Conservation (phyloP, 768 basidiomycete genomes). For the Cystoderma amianthinum region DNA sequence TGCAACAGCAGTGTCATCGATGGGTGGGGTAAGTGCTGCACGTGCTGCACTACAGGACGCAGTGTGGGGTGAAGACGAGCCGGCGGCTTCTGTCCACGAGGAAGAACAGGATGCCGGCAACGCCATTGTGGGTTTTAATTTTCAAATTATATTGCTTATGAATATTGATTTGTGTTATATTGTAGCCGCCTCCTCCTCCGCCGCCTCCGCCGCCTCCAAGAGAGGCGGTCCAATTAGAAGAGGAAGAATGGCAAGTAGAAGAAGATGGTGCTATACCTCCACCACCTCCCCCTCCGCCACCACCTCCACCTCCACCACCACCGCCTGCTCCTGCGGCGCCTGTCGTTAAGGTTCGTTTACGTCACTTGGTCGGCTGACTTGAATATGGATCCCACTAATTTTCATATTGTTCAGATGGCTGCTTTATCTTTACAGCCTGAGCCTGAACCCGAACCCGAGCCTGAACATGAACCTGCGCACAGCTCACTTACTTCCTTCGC, state of each 20-base stretch:
- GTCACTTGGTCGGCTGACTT: no score
- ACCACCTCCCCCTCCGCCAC: constrained; percentile 34
- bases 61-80: constrained; percentile 20
- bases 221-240: constrained; percentile 19
- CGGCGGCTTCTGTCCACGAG: constrained; percentile 9
- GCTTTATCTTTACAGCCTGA: constrained; percentile 23
- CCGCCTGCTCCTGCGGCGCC: constrained; percentile 44
- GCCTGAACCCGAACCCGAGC: constrained; percentile 32
- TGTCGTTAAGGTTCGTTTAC: constrained; percentile 25
- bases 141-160: constrained; percentile 1
- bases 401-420: constrained; percentile 24
- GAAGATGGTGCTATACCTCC: constrained; percentile 25
- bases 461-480: no score
- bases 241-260: no score
- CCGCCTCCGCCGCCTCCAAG: constrained; percentile 30
- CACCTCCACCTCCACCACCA: constrained; percentile 44
- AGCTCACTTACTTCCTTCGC: constrained; percentile 23
- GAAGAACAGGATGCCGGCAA: constrained; percentile 20
- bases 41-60: constrained; percentile 22
- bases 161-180: constrained; percentile 16
- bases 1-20: constrained; percentile 22
- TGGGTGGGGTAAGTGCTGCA: constrained; percentile 9
- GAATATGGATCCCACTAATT: no score
- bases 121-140: constrained; percentile 16
- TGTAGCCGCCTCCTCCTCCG: constrained; percentile 26